Evolutionary conservation across 306 rosid species (phyloP), one percentile per base, ranked within the genome.

Genomic region (Geum urbanum): DNA sequence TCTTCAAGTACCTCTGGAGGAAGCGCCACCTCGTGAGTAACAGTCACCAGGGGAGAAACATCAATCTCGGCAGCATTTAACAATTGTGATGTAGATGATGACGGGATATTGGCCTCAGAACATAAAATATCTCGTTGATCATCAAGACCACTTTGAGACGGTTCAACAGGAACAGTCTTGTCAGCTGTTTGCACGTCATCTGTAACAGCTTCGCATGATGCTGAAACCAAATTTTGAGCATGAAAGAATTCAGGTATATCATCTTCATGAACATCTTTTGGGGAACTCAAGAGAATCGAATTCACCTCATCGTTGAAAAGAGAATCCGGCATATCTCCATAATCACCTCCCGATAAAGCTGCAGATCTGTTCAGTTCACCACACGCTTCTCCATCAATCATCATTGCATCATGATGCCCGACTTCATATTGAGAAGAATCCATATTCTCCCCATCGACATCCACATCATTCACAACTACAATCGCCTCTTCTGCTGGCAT

Each of bases 211-310:
- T 72, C 53, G 27, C 61, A 57, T 7, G 80, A 9, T 64, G 61
- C 80, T 18, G 54, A 66, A 58, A 63, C 78, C 44, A 74, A 63
- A 66, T 70, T 82, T 27, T 40, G 86, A 48, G 72, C 27, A 24
- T 86, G 78, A 56, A 68, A 44, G 40, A 32, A 72, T 51, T 57
- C 75, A 22, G 77, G 45, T 14, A 12, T 76, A 70, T 77, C 76
- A 71, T 82, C 72, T 37, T 78, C 79, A 61, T 67, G 75, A 71
- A 83, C 71, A 63, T 77, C 81, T 44, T 69, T 70, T 3, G 85
- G 88, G 78, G 91, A 72, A 65, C 47, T 75, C 78, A 82, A 74
- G 54, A 50, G 58, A 76, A 82, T 77, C 2, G 80, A 72, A 76
- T 67, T 86, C 58, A 69, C 65, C 65, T 59, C 65, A 59, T 59